Percentiles rank a stretch among this genome's conserved stretches.
Evolutionary conservation across 2,329 filamentous ascomycete species (phyloP).

Genomic region (Microascus cirrosus): DNA sequence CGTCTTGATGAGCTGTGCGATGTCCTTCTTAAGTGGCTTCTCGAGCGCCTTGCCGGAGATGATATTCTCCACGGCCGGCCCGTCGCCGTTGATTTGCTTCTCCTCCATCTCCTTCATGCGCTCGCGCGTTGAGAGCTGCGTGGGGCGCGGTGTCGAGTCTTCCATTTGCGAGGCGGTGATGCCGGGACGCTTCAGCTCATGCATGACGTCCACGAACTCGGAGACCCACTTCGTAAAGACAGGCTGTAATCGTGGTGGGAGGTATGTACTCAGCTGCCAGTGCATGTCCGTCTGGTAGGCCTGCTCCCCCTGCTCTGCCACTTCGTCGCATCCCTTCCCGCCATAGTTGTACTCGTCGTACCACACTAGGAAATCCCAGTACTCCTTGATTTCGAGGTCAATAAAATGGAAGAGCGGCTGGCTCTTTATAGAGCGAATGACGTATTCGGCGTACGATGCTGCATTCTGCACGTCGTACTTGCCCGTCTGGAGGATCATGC

Average conservation of each 20-base stretch:
- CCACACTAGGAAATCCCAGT: slow-evolving; percentile 99
- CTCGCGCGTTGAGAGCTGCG: slow-evolving; percentile 48
- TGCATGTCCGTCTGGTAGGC: slow-evolving; percentile 88
- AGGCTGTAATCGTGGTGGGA: slow-evolving; percentile 69
- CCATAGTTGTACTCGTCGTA: slow-evolving; percentile 99
- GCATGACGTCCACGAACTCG: slow-evolving; percentile 93
- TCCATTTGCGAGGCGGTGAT: slow-evolving; percentile 25
- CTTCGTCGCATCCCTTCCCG: slow-evolving; percentile 76
- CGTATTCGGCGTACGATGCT: slow-evolving; percentile 93
- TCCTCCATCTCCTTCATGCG: slow-evolving; percentile 40
- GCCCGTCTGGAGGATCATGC: slow-evolving; percentile 85
- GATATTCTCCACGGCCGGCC: slow-evolving; percentile 25
- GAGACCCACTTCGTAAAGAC: slow-evolving; percentile 88
- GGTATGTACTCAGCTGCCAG: slow-evolving; percentile 90
- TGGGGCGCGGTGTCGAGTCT: slow-evolving; percentile 32
- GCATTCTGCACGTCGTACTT: slow-evolving; percentile 96
- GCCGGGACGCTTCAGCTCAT: slow-evolving; percentile 63
- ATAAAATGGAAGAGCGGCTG: slow-evolving; percentile 96
- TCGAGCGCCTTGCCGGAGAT: slow-evolving; percentile 76
- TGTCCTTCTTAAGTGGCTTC: slow-evolving; percentile 82
- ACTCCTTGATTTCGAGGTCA: slow-evolving; percentile 94
- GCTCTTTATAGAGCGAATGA: slow-evolving; percentile 90
- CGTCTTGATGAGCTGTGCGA: slow-evolving; percentile 67
- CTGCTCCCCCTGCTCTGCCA: slow-evolving; percentile 31
- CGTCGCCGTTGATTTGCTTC: background rate